Conservation (phyloP, 225 moss, liverwort and hornwort species). For the Straminergon stramineum region DNA sequence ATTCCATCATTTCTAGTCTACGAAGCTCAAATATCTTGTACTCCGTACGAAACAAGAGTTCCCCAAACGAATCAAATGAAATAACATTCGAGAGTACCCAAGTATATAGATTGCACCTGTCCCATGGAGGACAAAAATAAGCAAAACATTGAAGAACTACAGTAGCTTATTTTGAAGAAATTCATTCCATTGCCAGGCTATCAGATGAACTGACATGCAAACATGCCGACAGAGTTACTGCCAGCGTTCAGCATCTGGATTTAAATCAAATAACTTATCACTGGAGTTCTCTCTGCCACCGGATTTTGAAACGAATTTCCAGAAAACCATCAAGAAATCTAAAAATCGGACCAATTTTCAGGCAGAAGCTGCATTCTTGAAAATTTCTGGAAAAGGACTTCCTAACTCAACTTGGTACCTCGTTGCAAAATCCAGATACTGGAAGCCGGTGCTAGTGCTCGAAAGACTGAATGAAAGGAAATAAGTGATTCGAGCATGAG, state of each 20-base stretch:
- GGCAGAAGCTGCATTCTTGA: background rate
- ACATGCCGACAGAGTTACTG: background rate
- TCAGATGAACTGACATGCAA: background rate
- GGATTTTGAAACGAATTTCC: background rate
- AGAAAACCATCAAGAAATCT: background rate
- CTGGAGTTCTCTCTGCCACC: background rate
- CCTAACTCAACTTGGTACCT: background rate
- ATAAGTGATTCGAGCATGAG: background rate
- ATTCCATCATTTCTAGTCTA: background rate
- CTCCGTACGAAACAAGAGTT: background rate
- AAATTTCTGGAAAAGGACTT: background rate
- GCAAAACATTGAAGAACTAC: background rate
- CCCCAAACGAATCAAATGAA: background rate
- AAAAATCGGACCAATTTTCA: background rate
- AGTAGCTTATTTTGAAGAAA: background rate
- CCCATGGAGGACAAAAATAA: background rate
- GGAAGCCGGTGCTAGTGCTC: too few relatives aligned
- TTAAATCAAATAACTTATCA: background rate
- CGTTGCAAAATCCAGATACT: background rate
- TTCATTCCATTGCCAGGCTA: background rate
- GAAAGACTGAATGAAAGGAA: background rate
- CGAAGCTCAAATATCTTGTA: background rate
- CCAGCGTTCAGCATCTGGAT: background rate
- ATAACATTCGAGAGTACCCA: background rate
- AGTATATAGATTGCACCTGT: background rate